Percentiles rank a stretch among this genome's conserved stretches.
phyloP scores from a whole-genome alignment of 2,329 filamentous ascomycete species.

The Xylariaceae sp. region DNA sequence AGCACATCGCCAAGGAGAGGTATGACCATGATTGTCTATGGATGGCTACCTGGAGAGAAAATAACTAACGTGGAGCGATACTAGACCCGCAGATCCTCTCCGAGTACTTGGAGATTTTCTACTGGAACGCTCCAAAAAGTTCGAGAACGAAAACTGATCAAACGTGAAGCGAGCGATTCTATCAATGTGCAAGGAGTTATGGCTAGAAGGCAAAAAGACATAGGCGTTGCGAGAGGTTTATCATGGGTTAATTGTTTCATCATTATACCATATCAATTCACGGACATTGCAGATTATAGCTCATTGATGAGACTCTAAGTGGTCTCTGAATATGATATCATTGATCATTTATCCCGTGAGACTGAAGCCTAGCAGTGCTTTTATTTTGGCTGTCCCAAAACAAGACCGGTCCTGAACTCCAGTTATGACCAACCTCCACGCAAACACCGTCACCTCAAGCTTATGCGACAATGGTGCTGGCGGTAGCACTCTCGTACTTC shows the following conservation, averaged over 20 bases:
- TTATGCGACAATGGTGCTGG: constrained; percentile 91
- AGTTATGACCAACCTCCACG: constrained; percentile 26
- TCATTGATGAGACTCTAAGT: no score
- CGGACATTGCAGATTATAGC: no score
- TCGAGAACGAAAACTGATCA: constrained; percentile 38
- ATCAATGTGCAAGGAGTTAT: constrained; percentile 16
- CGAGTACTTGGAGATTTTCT: constrained; percentile 67
- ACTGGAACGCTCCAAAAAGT: constrained; percentile 61
- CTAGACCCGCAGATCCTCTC: constrained; percentile 63
- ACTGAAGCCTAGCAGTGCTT: constrained; percentile 9
- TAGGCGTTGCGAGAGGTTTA: constrained; percentile 10
- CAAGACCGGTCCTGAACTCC: constrained; percentile 30
- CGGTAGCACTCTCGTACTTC: constrained; percentile 98
- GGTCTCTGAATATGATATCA: background rate
- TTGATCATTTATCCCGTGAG: constrained; percentile 19
- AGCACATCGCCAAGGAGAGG: constrained; percentile 66
- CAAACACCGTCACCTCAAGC: constrained; percentile 27
- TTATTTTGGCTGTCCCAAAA: constrained; percentile 21
- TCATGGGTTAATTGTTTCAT: constrained; percentile 14
- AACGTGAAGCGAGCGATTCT: background rate
- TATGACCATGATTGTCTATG: constrained; percentile 39
- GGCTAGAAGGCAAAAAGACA: constrained; percentile 10
- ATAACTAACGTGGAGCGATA: constrained; percentile 1
- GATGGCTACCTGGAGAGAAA: background rate
- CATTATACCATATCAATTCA: constrained; percentile 21